These are phyloP conservation scores for Capronia americana DNA, from an alignment of 2,329 filamentous ascomycete species.

Conservation along the genomic window DNA sequence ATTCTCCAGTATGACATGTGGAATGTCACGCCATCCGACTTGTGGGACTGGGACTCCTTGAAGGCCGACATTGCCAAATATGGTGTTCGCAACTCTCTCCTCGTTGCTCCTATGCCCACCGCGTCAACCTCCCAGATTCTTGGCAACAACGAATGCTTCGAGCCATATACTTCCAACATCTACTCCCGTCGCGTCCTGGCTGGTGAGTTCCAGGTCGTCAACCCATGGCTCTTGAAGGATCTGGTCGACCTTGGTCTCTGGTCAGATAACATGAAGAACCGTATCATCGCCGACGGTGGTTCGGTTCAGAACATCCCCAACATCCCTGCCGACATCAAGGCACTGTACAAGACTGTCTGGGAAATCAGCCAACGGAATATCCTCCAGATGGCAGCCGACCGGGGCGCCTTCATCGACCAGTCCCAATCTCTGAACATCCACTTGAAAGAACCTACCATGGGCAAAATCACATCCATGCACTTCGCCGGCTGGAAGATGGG, in stretches of 20 bases:
- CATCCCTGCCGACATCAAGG: conserved; percentile 94
- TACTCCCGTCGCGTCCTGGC: conserved; percentile 98
- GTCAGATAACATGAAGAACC: conserved; percentile 99
- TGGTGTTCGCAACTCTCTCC: conserved; percentile 91
- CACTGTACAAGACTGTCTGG: conserved; percentile 99
- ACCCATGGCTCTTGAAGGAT: conserved; percentile 98
- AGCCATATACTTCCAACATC: conserved; percentile 99
- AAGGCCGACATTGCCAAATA: conserved; percentile 92
- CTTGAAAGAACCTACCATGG: conserved; percentile 99
- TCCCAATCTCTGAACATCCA: conserved; percentile 99
- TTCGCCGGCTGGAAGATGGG: conserved; percentile 99
- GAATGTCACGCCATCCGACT: conserved; percentile 87
- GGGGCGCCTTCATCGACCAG: conserved; percentile 98
- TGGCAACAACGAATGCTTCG: conserved; percentile 99
- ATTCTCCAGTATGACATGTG: conserved; percentile 99
- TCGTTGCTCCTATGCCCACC: conserved; percentile 97
- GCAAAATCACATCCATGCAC: conserved; percentile 99
- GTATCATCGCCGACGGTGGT: conserved; percentile 95
- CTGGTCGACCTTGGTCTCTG: conserved; percentile 96
- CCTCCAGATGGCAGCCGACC: conserved; percentile 97
- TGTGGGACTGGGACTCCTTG: conserved; percentile 93
- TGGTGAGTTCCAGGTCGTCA: conserved; percentile 99
- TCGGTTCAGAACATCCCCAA: conserved; percentile 97
- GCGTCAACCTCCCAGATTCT: conserved; percentile 97
- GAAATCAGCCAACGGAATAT: conserved; percentile 96